Conservation (phyloP, 345 rosid genomes). For the Bretschneidera sinensis region DNA sequence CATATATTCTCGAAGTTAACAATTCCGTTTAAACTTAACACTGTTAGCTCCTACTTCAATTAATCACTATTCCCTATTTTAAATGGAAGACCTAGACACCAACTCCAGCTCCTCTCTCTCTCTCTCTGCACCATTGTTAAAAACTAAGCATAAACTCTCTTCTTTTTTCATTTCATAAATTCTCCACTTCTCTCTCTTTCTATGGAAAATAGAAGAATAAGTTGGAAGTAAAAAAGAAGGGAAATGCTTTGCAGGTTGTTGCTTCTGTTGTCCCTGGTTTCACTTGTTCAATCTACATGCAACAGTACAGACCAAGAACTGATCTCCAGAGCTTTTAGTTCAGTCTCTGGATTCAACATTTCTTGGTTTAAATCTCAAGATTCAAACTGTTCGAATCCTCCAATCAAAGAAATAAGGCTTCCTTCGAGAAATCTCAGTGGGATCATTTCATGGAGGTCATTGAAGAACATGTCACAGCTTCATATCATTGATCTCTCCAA, state of each 20-base stretch:
- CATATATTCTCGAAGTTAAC: no score
- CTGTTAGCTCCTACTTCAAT: neutral
- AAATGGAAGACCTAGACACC: constrained; percentile 1
- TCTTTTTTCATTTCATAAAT: neutral
- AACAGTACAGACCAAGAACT: constrained; percentile 35
- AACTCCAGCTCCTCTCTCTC: constrained; percentile 14
- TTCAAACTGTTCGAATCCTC: constrained; percentile 42
- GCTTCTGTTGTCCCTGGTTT: constrained; percentile 37
- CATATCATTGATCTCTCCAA: constrained; percentile 58
- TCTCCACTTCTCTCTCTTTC: constrained; percentile 5
- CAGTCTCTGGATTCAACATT: constrained; percentile 59
- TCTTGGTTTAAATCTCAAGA: constrained; percentile 40
- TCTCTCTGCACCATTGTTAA: neutral
- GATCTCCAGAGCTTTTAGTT: constrained; percentile 52
- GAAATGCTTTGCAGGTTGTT: constrained; percentile 23
- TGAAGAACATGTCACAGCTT: constrained; percentile 48
- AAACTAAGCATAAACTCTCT: neutral
- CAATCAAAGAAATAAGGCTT: constrained; percentile 31
- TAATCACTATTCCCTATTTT: constrained; percentile 23
- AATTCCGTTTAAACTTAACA: neutral
- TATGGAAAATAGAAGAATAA: constrained; percentile 24
- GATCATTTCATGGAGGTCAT: constrained; percentile 56
- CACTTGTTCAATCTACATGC: constrained; percentile 41
- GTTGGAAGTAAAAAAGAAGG: no score
- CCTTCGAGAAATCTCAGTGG: constrained; percentile 66